A percentile compares a stretch with the other conserved stretches of the same genome.
Evolutionary conservation across 768 basidiomycete genomes (phyloP).

Genomic region (Coprinopsis marcescibilis): DNA sequence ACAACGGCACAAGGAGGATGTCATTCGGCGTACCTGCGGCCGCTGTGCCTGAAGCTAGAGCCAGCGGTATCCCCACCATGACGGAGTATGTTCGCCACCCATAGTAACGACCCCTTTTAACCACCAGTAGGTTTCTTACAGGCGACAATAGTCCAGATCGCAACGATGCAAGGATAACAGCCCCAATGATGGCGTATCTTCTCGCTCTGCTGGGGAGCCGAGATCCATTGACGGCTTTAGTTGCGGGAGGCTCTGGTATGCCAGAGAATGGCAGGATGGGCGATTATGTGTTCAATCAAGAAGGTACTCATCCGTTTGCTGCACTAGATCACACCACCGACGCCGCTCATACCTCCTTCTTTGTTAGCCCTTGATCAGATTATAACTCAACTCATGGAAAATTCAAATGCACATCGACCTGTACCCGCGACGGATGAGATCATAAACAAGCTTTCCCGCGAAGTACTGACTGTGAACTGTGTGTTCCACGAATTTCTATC

Average conservation of each 20-base stretch:
- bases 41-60: background rate
- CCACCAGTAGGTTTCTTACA: conserved; percentile 20
- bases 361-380: conserved; percentile 83
- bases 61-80: conserved; percentile 36
- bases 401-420: conserved; percentile 64
- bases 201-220: conserved; percentile 52
- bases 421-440: conserved; percentile 83
- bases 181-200: conserved; percentile 66
- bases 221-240: conserved; percentile 39
- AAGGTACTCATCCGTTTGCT: conserved; percentile 42
- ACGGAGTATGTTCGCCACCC: conserved; percentile 39
- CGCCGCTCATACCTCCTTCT: background rate
- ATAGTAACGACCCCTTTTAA: background rate
- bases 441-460: conserved; percentile 59
- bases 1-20: conserved; percentile 5
- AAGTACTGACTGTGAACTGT: conserved; percentile 61
- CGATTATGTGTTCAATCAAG: conserved; percentile 90
- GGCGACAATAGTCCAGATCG: conserved; percentile 22
- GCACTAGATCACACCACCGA: background rate
- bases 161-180: conserved; percentile 39
- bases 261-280: conserved; percentile 63
- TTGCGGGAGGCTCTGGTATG: conserved; percentile 21
- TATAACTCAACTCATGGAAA: conserved; percentile 84
- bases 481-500: conserved; percentile 25
- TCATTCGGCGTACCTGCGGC: conserved; percentile 6